Evolutionary conservation across 257 asterid genomes (phyloP), one percentile per base, ranked within the genome.

Genomic region (Capsicum rhomboideum): DNA sequence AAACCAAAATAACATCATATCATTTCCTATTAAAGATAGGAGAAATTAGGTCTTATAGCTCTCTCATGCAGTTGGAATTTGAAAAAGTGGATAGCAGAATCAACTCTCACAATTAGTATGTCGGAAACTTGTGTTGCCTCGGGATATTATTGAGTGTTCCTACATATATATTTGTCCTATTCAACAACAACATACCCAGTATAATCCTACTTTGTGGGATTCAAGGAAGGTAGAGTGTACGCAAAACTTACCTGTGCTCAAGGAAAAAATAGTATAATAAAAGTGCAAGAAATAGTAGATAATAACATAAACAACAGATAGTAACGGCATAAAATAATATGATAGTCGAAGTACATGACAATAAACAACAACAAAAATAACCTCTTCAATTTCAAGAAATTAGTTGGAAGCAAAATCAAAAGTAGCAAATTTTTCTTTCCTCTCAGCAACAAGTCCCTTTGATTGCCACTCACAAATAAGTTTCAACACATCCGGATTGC

Each of bases 71-170:
- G 86, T 95, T 95, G 34, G 98, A 95, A 87, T 95, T 95, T 18
- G 99, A n/a, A 95, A 80, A 95, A 94, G 92, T 94, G 94, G 77
- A 95, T 95, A 7, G 99, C 98, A 17, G 99, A 95, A 84, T 95
- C 99, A 26, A 95, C 93, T 78, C 99, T 89, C 68, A 95, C 88
- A 28, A 95, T 94, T 6, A 95, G 86, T 55, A 95, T 91, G 18
- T 97, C 94, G 0, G 94, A 91, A 71, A 94, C 93, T 84, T 88
- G 90, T 7, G 87, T 89, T 52, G 97, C 98, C 88, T 94, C 98
- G 0, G 98, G 98, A 87, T 95, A 95, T 85, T 95, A 98, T 37
- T 88, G 93, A 20, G 88, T 90, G 75, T 95, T 95, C 87, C 99
- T n/a, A n/a, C 89, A 78, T 93, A 95, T 28, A 94, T 98, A 88